Evolutionary conservation across 768 basidiomycete species (phyloP).

Genomic region (Boletus rufocinnamomeus): DNA sequence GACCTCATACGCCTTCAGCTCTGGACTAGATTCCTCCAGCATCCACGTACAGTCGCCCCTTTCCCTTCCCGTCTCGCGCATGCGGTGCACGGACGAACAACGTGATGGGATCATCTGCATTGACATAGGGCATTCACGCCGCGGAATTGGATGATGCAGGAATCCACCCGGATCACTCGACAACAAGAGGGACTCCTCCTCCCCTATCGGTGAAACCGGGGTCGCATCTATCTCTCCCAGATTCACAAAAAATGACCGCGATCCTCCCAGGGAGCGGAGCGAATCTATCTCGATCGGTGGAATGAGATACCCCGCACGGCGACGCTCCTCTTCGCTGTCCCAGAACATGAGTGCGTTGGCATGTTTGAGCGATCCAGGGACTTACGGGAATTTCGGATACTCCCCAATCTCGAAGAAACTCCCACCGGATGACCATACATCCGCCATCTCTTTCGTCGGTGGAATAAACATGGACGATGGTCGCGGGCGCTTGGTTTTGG

Average conservation of each 20-base stretch:
- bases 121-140: slow-evolving; percentile 35
- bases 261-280: slow-evolving; percentile 42
- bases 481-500: slow-evolving; percentile 5
- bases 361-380: neutral
- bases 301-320: neutral
- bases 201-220: slow-evolving; percentile 32
- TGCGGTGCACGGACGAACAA: slow-evolving; percentile 30
- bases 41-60: slow-evolving; percentile 41
- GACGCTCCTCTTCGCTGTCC: slow-evolving; percentile 12
- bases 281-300: slow-evolving; percentile 37
- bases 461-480: slow-evolving; percentile 21
- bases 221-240: slow-evolving; percentile 33
- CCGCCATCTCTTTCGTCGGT: slow-evolving; percentile 12
- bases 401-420: slow-evolving; percentile 3
- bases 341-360: neutral
- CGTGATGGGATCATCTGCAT: slow-evolving; percentile 36
- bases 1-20: slow-evolving; percentile 26
- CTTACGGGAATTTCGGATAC: slow-evolving; percentile 18
- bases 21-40: slow-evolving; percentile 41
- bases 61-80: slow-evolving; percentile 28
- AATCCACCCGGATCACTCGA: slow-evolving; percentile 34
- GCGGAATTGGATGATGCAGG: slow-evolving; percentile 23
- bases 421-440: slow-evolving; percentile 10
- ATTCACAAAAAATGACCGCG: slow-evolving; percentile 48
- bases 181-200: slow-evolving; percentile 47